Evolutionary conservation across 2,329 filamentous ascomycete species (phyloP).

Genomic region (Sphaceloma murrayae): DNA sequence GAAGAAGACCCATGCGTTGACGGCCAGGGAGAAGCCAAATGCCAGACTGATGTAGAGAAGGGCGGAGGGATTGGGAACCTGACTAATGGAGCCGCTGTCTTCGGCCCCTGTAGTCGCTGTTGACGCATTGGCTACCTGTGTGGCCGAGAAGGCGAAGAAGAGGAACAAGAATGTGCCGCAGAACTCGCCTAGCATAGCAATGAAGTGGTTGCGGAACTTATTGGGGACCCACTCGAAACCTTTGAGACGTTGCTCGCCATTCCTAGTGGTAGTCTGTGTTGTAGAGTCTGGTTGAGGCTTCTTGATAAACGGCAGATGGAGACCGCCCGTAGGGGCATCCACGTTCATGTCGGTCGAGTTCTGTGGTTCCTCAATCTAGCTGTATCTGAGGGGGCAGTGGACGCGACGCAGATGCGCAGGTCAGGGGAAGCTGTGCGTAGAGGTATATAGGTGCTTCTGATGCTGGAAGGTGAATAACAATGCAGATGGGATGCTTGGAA

Average conservation of each 20-base stretch:
- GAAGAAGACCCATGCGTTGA: conserved; percentile 39
- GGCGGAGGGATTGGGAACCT: conserved; percentile 31
- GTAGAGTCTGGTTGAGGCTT: conserved; percentile 12
- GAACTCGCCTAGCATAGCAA: conserved; percentile 37
- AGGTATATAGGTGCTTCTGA: too few species aligned
- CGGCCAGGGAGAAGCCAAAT: conserved; percentile 37
- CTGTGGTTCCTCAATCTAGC: conserved; percentile 9
- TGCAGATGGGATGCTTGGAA: conserved; percentile 14
- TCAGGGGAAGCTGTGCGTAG: conserved; percentile 11
- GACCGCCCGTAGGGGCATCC: conserved; percentile 29
- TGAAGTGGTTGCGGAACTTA: conserved; percentile 32
- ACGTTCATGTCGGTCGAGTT: conserved; percentile 31
- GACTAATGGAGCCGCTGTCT: conserved; percentile 24
- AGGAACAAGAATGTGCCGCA: conserved; percentile 40
- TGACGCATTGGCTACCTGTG: conserved; percentile 34
- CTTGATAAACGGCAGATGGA: conserved; percentile 34
- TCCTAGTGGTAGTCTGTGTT: too few species aligned
- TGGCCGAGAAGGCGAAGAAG: conserved; percentile 34
- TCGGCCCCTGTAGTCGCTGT: conserved; percentile 21
- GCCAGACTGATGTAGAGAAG: conserved; percentile 33
- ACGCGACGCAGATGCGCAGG: conserved; percentile 6
- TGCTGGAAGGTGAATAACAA: conserved; percentile 1
- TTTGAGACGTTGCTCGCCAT: conserved; percentile 31
- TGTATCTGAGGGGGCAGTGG: conserved; percentile 7
- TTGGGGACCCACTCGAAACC: conserved; percentile 38